Base-by-base conservation (phyloP, 2,329 filamentous ascomycete genomes). In the Diaporthe velutina region DNA sequence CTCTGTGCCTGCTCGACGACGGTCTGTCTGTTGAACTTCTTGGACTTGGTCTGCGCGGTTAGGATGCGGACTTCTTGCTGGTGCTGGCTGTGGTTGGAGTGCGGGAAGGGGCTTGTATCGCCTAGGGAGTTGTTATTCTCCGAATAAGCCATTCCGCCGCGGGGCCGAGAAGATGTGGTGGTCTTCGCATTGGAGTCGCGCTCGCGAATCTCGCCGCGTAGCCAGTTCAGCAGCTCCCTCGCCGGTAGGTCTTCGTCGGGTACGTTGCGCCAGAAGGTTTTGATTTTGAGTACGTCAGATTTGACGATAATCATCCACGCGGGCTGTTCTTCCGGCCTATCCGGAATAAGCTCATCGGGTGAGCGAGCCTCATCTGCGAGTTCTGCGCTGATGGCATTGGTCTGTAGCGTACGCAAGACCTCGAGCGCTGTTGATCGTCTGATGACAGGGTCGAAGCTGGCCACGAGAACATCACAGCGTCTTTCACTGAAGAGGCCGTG, bases 281-380 rank as follows among this genome's bases (percentile, higher is more conserved):
- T 94, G 77, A 98, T 90, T 84, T 97, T 98, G 64, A 97, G 88
- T 84, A 86, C 92, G 79, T 90, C 94, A 75, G 91, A 93, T 82
- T 98, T 98, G 80, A 98, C 92, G 76, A 97, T 93, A 50, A 98
- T 91, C 75, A 98, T 91, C 95, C 96, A 98, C 35, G 90, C 93
- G 82, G 98, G 94, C 38, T 89, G 89, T 78, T 95, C 93, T 73
- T 95, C 93, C 19, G 93, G 89, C 80, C 97, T 93, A 80, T 92
- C 92, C 38, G 92, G 90, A 19, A 95, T 87, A 15, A 98, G 86
- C 76, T 97, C 94, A 86, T 98, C 95, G 0, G 94, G 89, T 0
- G 93, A 95, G 25, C 93, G 90, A 0, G 94, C 90, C 80, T 98
- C 94, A 38, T 92, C 90, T 8, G 95, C 95, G 40, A 99, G 88